Percentiles rank a stretch among this genome's conserved stretches.
Evolutionary conservation across 2,329 filamentous ascomycete species (phyloP).

Genomic region (Byssochlamys sp.): DNA sequence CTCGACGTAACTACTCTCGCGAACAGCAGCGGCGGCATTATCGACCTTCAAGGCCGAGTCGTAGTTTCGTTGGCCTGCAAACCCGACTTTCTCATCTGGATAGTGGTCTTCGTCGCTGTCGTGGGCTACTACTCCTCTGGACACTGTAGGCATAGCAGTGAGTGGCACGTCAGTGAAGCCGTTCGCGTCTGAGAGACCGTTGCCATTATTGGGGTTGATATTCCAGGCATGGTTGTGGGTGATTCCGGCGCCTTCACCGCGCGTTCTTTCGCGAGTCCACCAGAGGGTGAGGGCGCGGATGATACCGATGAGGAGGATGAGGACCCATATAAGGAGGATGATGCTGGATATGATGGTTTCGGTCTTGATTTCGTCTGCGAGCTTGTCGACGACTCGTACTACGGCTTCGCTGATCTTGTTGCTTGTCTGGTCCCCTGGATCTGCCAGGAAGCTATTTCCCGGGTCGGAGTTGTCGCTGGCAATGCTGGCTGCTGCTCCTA

Average conservation of each 20-base stretch:
- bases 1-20: constrained; percentile 30
- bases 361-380: constrained; percentile 59
- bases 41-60: constrained; percentile 21
- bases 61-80: constrained; percentile 30
- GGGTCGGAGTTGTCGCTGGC: constrained; percentile 45
- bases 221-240: constrained; percentile 3
- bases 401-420: constrained; percentile 77
- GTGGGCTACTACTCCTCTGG: constrained; percentile 3
- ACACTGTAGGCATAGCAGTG: constrained; percentile 16
- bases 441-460: constrained; percentile 61
- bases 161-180: constrained; percentile 32
- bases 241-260: constrained; percentile 48
- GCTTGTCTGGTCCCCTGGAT: constrained; percentile 60
- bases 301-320: constrained; percentile 67
- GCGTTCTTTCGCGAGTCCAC: constrained; percentile 49
- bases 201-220: constrained; percentile 11
- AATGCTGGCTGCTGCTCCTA: constrained; percentile 56
- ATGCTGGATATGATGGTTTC: constrained; percentile 71
- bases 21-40: constrained; percentile 9
- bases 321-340: constrained; percentile 65
- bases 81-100: constrained; percentile 35
- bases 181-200: constrained; percentile 8
- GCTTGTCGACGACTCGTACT: constrained; percentile 55
- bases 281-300: constrained; percentile 56
- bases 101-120: constrained; percentile 16